Evolutionary conservation across 805 yeast genomes (phyloP).

Genomic region (Candida methanosorbosa): DNA sequence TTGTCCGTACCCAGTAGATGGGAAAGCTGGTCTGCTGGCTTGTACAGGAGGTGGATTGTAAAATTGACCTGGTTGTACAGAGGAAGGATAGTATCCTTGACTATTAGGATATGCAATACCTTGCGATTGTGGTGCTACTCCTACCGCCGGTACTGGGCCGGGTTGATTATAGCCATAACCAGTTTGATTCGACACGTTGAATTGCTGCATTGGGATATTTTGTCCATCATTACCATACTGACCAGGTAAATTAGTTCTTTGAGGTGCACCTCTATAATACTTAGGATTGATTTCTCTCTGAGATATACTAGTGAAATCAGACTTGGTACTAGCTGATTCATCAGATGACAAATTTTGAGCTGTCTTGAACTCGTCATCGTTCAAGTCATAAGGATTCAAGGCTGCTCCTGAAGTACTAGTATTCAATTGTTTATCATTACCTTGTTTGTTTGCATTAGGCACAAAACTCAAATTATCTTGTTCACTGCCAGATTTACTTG

Average conservation of each 20-base stretch:
- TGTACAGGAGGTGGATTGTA: slow-evolving; percentile 3
- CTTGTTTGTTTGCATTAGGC: too few species aligned
- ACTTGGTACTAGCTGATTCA: slow-evolving; percentile 29
- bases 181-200: too few species aligned
- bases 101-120: slow-evolving; percentile 5
- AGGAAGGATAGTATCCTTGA: slow-evolving; percentile 5
- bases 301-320: slow-evolving; percentile 72
- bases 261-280: slow-evolving; percentile 31
- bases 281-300: slow-evolving; percentile 66
- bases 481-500: too few species aligned
- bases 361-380: too few species aligned
- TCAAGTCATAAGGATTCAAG: too few species aligned
- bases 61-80: slow-evolving; percentile 12
- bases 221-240: slow-evolving; percentile 5
- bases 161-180: slow-evolving; percentile 9
- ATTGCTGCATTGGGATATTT: slow-evolving; percentile 5
- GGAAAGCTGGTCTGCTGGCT: slow-evolving; percentile 5
- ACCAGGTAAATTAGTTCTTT: slow-evolving; percentile 15
- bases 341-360: too few species aligned
- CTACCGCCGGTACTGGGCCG: slow-evolving; percentile 6
- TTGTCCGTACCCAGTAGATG: slow-evolving; percentile 2
- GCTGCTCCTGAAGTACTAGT: too few species aligned
- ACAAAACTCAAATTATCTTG: too few species aligned
- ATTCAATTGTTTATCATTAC: too few species aligned
- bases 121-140: slow-evolving; percentile 10